These are phyloP conservation scores for Carex kokanica DNA, from an alignment of 176 grass and related monocot species.

Conservation along the genomic window DNA sequence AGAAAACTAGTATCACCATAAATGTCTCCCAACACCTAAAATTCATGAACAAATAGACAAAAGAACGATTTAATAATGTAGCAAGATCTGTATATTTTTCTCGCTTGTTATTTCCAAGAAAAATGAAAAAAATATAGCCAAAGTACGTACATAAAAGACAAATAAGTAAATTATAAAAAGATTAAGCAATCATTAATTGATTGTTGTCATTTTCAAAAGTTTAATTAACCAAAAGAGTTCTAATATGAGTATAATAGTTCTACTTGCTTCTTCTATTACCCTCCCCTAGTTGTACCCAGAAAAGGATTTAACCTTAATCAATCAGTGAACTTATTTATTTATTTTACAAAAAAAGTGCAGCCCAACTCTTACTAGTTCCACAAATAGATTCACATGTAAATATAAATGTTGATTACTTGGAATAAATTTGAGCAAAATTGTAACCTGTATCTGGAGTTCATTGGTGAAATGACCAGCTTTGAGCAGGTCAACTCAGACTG, in stretches of 20 bases:
- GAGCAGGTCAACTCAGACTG: constrained; percentile 19
- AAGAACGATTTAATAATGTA: not conserved
- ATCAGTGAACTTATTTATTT: not conserved
- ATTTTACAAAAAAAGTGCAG: not conserved
- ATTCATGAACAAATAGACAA: not conserved
- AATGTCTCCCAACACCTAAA: constrained; percentile 90
- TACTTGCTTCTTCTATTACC: not conserved
- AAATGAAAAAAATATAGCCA: not conserved
- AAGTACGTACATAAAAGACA: not conserved
- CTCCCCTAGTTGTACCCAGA: not conserved
- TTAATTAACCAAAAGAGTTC: constrained; percentile 1
- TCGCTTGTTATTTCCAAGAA: not conserved
- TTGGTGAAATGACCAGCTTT: constrained; percentile 53
- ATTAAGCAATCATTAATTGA: not conserved
- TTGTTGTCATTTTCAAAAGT: not conserved
- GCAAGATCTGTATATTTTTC: not conserved
- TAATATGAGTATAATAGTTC: not conserved
- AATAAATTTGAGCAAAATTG: not conserved
- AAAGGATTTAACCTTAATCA: not conserved
- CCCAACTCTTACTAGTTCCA: not conserved
- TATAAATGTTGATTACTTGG: not conserved
- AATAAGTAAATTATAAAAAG: not conserved
- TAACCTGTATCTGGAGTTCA: constrained; percentile 84
- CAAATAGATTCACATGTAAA: not conserved
- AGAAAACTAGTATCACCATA: constrained; percentile 88